A percentile compares a stretch with the other conserved stretches of the same genome.
phyloP scores from a whole-genome alignment of 179 eudicot genomes.

The Heliamphora pulchella region DNA sequence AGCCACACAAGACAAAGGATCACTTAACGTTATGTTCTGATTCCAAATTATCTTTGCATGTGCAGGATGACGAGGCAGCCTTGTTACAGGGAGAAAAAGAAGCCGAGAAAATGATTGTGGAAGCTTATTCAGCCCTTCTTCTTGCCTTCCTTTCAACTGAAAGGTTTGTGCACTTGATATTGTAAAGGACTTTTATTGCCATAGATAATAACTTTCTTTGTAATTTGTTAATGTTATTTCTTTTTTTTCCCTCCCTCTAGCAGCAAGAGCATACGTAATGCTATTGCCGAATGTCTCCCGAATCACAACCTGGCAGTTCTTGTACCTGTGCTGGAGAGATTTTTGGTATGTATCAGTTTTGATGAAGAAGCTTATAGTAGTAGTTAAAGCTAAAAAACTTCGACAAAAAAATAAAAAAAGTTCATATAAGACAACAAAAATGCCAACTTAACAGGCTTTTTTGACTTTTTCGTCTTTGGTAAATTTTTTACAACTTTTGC shows the following conservation, averaged over 20 bases:
- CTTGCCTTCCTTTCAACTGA: slow-evolving; percentile 93
- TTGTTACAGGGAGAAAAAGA: slow-evolving; percentile 85
- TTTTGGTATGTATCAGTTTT: slow-evolving; percentile 64
- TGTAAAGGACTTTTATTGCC: background rate
- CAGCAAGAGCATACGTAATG: slow-evolving; percentile 64
- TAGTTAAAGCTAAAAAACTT: background rate
- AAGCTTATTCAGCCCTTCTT: slow-evolving; percentile 89
- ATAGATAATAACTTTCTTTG: background rate
- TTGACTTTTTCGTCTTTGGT: too few species aligned
- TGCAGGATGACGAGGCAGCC: slow-evolving; percentile 76
- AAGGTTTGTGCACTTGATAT: slow-evolving; percentile 42
- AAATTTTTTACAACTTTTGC: too few species aligned
- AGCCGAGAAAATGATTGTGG: slow-evolving; percentile 95
- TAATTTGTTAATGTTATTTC: slow-evolving; percentile 15
- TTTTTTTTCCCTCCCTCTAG: slow-evolving; percentile 10
- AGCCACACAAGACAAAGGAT: background rate
- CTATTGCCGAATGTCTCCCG: slow-evolving; percentile 71
- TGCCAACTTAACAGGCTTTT: too few species aligned
- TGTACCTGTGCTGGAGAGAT: slow-evolving; percentile 95
- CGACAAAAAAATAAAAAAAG: too few species aligned
- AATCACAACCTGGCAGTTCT: slow-evolving; percentile 57
- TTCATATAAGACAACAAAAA: too few species aligned
- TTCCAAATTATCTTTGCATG: slow-evolving; percentile 7
- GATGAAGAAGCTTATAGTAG: background rate
- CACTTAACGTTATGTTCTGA: background rate